phyloP scores from a whole-genome alignment of 2,329 filamentous ascomycete genomes.

The Bipolaris cookei region DNA sequence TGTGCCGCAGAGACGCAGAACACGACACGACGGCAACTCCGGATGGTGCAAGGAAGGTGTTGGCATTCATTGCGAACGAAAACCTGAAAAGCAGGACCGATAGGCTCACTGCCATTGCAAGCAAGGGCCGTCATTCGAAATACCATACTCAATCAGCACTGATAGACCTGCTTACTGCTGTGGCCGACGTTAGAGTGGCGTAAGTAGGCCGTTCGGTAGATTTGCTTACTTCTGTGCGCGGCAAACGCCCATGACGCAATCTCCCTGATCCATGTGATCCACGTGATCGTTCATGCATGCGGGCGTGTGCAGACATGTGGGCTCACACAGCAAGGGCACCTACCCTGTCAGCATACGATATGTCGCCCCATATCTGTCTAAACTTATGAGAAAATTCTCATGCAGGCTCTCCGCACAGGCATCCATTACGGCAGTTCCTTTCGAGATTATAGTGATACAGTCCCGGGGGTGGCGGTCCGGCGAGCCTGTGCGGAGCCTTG shows the following conservation, averaged over 20 bases:
- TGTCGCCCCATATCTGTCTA: not conserved
- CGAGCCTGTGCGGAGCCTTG: not conserved
- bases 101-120: not conserved
- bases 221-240: not conserved
- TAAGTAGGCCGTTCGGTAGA: slow-evolving; percentile 2
- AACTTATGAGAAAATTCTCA: not conserved
- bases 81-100: not conserved
- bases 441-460: too few species aligned
- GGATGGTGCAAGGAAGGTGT: not conserved
- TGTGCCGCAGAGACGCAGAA: slow-evolving; percentile 3
- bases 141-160: too few species aligned
- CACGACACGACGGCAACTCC: not conserved
- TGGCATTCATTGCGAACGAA: not conserved
- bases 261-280: not conserved
- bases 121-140: not conserved
- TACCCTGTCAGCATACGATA: not conserved
- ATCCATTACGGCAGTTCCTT: not conserved
- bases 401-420: not conserved
- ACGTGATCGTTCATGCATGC: slow-evolving; percentile 4
- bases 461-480: not conserved
- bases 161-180: not conserved
- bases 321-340: not conserved
- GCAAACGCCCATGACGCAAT: slow-evolving; percentile 1
- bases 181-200: slow-evolving; percentile 1
- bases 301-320: not conserved